phyloP scores from a whole-genome alignment of 768 basidiomycete genomes.

The Podaxis sp. region DNA sequence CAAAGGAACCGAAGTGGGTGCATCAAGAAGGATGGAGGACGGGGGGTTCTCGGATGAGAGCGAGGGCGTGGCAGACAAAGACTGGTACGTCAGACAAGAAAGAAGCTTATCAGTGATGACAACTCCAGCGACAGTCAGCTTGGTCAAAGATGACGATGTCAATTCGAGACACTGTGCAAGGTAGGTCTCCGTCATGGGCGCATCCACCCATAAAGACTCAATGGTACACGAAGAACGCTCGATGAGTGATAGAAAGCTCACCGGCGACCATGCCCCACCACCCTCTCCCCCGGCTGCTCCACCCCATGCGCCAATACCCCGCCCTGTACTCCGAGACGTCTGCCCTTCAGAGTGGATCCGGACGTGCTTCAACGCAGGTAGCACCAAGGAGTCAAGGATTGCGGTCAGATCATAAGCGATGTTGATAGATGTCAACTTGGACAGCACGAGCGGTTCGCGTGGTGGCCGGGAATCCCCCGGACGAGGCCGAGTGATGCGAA shows the following conservation, averaged over 20 bases:
- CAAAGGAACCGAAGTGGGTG: not conserved
- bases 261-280: constrained; percentile 20
- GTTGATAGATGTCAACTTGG: constrained; percentile 27
- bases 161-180: constrained; percentile 22
- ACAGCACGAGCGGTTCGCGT: constrained; percentile 22
- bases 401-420: constrained; percentile 26
- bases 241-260: constrained; percentile 23
- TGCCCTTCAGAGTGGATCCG: constrained; percentile 20
- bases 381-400: constrained; percentile 25
- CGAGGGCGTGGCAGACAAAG: not conserved
- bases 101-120: constrained; percentile 21
- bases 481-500: constrained; percentile 26
- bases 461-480: constrained; percentile 16
- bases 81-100: constrained; percentile 15
- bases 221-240: constrained; percentile 26
- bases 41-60: not conserved
- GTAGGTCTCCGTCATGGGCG: constrained; percentile 24
- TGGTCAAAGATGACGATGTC: constrained; percentile 20
- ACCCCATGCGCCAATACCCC: constrained; percentile 12
- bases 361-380: constrained; percentile 26
- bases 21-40: not conserved
- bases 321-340: constrained; percentile 7
- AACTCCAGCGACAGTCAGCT: constrained; percentile 22
- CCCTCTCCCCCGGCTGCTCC: constrained; percentile 7
- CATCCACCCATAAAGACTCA: constrained; percentile 22